Base-by-base conservation (phyloP, 1,284 basidiomycete species). In the Phylloboletellus chloephorus region DNA sequence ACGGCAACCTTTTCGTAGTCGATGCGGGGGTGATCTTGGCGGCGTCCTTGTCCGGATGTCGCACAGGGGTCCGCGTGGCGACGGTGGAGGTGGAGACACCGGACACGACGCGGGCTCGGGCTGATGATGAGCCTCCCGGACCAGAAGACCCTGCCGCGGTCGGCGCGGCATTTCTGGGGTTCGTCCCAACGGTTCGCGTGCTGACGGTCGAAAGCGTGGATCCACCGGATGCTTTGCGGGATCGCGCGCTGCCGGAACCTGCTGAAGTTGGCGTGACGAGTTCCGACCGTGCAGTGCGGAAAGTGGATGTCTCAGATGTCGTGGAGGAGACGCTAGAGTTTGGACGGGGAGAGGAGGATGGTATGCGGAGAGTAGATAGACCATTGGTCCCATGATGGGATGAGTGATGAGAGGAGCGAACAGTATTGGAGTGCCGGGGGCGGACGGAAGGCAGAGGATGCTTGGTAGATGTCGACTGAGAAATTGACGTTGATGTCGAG, bases 261-360 rank as follows among this genome's bases (percentile, higher is more conserved):
- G 58, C 51, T 22, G 64, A 56, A 12, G 60, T 61, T 30, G 66
- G 58, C 0, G 64, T 61, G 16, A 62, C 43, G 4, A 56, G 50
- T 22, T 75, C 73, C 1, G 70, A 68, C 12, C 53, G 63, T 16
- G 81, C 78, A 0, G 78, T 82, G 42, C 73, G 74, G 57, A 78
- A 84, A 1, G 74, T 71, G 0, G 67, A 68, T 2, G 71, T 69
- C 11, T 65, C 71, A 2, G 77, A 74, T 32, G 69, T 78, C 4
- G 67, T 67, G 1, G 64, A 66, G n/a, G 76, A 76, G 17, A 69
- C 49, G 7, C 59, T 63, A 5, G 77, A 77, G 2, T 53, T 60
- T 5, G 73, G 70, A 15, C 73, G 67, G 1, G 62, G 65, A 5
- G 52, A 50, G 31, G 63, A 50, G 31, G 63, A 70, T 45, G 43